phyloP scores from a whole-genome alignment of 345 rosid species.

The Diplotaxis tenuifolia region DNA sequence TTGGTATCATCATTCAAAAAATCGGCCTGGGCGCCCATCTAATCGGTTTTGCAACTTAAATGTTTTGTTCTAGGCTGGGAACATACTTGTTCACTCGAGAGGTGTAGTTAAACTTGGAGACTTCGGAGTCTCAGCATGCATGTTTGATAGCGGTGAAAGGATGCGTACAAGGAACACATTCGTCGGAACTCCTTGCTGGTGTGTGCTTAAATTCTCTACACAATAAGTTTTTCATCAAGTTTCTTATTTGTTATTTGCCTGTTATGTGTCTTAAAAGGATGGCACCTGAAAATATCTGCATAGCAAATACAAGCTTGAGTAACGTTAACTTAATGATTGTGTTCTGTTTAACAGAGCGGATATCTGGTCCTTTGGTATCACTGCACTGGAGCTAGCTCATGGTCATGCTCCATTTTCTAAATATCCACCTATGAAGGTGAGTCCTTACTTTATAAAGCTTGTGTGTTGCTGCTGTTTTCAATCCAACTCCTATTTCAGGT shows the following conservation, averaged over 20 bases:
- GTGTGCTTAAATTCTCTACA: neutral
- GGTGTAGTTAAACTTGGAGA: slow-evolving; percentile 80
- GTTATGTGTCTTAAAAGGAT: slow-evolving; percentile 48
- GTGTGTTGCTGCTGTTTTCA: neutral
- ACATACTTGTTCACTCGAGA: slow-evolving; percentile 62
- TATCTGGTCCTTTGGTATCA: slow-evolving; percentile 90
- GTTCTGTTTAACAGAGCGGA: slow-evolving; percentile 62
- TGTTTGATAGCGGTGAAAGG: slow-evolving; percentile 91
- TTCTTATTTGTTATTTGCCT: neutral
- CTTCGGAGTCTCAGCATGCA: slow-evolving; percentile 89
- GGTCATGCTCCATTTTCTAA: slow-evolving; percentile 95
- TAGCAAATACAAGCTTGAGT: neutral
- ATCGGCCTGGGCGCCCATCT: too few species aligned
- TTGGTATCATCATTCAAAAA: too few species aligned
- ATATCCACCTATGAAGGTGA: slow-evolving; percentile 85
- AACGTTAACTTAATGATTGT: neutral
- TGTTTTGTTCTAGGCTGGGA: slow-evolving; percentile 59
- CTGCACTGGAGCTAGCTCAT: slow-evolving; percentile 93
- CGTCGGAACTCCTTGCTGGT: slow-evolving; percentile 95
- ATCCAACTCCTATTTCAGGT: slow-evolving; percentile 43
- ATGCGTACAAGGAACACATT: slow-evolving; percentile 79
- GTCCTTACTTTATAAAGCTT: neutral
- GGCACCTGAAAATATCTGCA: slow-evolving; percentile 70
- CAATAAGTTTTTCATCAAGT: neutral
- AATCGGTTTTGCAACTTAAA: neutral